Percentiles rank a stretch among this genome's conserved stretches.
phyloP scores from a whole-genome alignment of 1,284 basidiomycete species.

The Inonotus obliquus region DNA sequence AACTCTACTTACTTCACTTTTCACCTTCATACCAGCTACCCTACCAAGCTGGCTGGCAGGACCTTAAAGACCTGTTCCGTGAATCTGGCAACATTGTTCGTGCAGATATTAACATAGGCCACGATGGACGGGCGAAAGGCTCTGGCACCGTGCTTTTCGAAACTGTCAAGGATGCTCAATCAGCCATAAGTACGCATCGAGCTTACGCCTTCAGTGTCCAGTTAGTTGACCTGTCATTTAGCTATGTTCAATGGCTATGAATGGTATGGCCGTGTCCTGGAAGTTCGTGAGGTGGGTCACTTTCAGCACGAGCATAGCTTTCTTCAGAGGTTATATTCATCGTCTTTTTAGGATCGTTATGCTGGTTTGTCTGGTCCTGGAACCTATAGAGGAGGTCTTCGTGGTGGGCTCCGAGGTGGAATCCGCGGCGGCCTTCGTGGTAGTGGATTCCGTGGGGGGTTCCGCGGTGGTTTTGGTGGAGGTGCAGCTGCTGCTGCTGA shows the following conservation, averaged over 20 bases:
- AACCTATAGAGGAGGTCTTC: slow-evolving; percentile 55
- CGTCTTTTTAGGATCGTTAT: slow-evolving; percentile 69
- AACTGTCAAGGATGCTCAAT: slow-evolving; percentile 83
- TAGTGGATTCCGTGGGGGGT: slow-evolving; percentile 41
- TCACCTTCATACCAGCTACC: slow-evolving; percentile 58
- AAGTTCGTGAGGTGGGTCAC: slow-evolving; percentile 82
- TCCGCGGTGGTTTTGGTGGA: slow-evolving; percentile 46
- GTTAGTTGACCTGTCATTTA: slow-evolving; percentile 28
- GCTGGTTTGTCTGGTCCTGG: slow-evolving; percentile 72
- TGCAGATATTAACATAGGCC: slow-evolving; percentile 89
- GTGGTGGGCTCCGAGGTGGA: slow-evolving; percentile 53
- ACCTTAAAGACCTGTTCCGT: slow-evolving; percentile 95
- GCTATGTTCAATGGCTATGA: slow-evolving; percentile 94
- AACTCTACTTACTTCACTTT: neutral
- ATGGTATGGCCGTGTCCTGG: slow-evolving; percentile 88
- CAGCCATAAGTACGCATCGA: slow-evolving; percentile 77
- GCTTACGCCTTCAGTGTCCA: neutral
- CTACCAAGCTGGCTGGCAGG: slow-evolving; percentile 96
- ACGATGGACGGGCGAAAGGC: slow-evolving; percentile 91
- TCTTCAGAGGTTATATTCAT: neutral
- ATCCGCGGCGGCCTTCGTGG: slow-evolving; percentile 56
- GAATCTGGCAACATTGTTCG: slow-evolving; percentile 91
- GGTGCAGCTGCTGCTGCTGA: slow-evolving; percentile 47
- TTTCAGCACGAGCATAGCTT: neutral
- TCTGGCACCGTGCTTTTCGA: slow-evolving; percentile 95